These are phyloP conservation scores for Botryotinia calthae DNA, from an alignment of 2,329 filamentous ascomycete genomes.

Conservation along the genomic window DNA sequence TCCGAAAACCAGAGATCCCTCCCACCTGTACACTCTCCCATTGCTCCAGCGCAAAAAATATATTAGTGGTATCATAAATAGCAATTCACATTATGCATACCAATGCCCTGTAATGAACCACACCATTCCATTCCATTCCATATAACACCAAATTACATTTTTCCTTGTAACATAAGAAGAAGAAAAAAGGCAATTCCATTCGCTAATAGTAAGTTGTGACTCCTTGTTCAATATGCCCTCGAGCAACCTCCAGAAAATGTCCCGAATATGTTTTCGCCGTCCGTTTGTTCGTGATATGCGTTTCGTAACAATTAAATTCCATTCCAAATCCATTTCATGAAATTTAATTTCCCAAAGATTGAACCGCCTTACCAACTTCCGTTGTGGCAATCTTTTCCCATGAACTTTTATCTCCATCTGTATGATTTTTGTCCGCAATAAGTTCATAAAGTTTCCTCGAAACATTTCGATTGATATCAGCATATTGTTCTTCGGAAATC, in stretches of 20 bases:
- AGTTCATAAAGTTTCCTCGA: slow-evolving; percentile 84
- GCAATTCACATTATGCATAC: slow-evolving; percentile 17
- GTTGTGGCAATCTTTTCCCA: slow-evolving; percentile 75
- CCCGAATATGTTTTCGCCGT: background rate
- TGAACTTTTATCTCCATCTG: slow-evolving; percentile 64
- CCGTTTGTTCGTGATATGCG: slow-evolving; percentile 4
- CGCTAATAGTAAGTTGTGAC: background rate
- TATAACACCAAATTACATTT: slow-evolving; percentile 4
- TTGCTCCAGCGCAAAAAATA: background rate
- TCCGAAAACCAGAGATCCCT: background rate
- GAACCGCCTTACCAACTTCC: slow-evolving; percentile 76
- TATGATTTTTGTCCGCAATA: slow-evolving; percentile 41
- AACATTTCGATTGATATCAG: slow-evolving; percentile 84
- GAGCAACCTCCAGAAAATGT: background rate
- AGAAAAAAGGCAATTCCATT: background rate
- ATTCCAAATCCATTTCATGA: background rate
- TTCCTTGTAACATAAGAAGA: background rate
- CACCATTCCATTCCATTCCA: background rate
- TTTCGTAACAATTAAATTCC: slow-evolving; percentile 6
- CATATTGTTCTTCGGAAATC: slow-evolving; percentile 86
- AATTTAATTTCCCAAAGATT: slow-evolving; percentile 46
- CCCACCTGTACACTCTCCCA: background rate
- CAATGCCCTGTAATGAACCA: background rate
- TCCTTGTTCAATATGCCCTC: background rate
- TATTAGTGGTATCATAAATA: background rate